Base-by-base conservation (phyloP, 495 filamentous ascomycete genomes). In the Extremus antarcticus region DNA sequence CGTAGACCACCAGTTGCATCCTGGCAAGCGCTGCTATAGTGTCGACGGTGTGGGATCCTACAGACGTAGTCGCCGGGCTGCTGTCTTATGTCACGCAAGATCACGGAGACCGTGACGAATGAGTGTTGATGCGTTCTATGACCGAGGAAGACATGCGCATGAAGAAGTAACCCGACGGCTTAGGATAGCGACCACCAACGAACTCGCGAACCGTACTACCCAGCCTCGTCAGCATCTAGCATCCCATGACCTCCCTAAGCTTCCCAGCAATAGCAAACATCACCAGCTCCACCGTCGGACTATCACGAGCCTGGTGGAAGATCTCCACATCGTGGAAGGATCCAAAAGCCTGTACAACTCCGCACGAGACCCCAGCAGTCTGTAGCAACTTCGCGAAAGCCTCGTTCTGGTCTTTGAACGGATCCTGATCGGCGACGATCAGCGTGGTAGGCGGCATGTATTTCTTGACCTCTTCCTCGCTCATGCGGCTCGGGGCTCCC, bases 331-430 rank as follows among this genome's bases (percentile, higher is more conserved):
- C 51, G 24, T 53, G 51, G 3, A 53, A 21, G 11, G 21, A 53
- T 22, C 21, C 73, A 16, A 56, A 20, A 32, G 65, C 65, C 17
- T 64, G 67, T 17, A 69, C 51, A 48, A 69, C 11, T 15, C 70
- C 65, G 15, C 72, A 68, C 19, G 61, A 53, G 47, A 67, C 67
- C 1, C 72, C 74, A 1, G 71, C 67, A 19, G 63, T 65, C 45
- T 67, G 57, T 51, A 79, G 56, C 39, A 71, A 70, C 17, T 63
- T 56, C 1, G 70, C 76, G 65, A 75, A 77, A 15, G 57, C 56
- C 53, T 73, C 68, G 3, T 72, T 73, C 56, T 78, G 73, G 51
- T 75, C 68, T 25, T 74, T 63, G 21, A 77, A 62, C 43, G 71
- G 71, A 51, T 78, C 74, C 35, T 71, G 65, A 54, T 76, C 73